phyloP scores from a whole-genome alignment of 2,329 filamentous ascomycete species.

The Pseudocercospora crystallina region DNA sequence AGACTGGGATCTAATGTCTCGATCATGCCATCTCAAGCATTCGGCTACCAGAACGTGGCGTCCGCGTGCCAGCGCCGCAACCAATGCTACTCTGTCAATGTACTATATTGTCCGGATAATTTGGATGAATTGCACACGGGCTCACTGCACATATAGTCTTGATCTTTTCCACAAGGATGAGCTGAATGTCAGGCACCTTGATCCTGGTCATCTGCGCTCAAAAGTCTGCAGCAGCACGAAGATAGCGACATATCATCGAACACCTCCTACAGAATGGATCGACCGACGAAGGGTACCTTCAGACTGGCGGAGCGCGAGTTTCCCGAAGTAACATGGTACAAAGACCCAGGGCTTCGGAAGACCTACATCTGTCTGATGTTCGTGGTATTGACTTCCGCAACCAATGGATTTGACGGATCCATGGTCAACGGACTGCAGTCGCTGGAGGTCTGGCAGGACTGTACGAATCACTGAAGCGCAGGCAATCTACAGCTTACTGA shows the following conservation, averaged over 20 bases:
- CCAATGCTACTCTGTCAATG: background rate
- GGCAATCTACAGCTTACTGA: background rate
- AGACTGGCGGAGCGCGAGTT: constrained; percentile 33
- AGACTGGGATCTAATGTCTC: constrained; percentile 52
- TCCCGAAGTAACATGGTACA: constrained; percentile 36
- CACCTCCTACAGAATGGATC: constrained; percentile 28
- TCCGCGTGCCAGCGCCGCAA: constrained; percentile 1
- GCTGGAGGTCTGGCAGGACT: constrained; percentile 46
- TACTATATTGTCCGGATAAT: constrained; percentile 11
- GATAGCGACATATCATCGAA: too few species aligned
- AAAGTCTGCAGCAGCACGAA: background rate
- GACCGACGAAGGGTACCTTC: constrained; percentile 35
- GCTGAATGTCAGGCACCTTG: too few species aligned
- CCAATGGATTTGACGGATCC: constrained; percentile 52
- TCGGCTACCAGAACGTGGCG: constrained; percentile 1
- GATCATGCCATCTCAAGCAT: constrained; percentile 1
- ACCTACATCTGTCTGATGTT: constrained; percentile 36
- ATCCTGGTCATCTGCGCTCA: background rate
- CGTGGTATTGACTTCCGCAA: constrained; percentile 37
- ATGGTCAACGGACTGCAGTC: constrained; percentile 54
- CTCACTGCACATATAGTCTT: constrained; percentile 9
- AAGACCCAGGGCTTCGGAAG: constrained; percentile 32
- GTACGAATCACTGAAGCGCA: constrained; percentile 27
- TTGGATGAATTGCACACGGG: constrained; percentile 8
- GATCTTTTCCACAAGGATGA: background rate